These are phyloP conservation scores for Starmerella roubikii DNA, from an alignment of 805 yeast species.

Conservation along the genomic window DNA sequence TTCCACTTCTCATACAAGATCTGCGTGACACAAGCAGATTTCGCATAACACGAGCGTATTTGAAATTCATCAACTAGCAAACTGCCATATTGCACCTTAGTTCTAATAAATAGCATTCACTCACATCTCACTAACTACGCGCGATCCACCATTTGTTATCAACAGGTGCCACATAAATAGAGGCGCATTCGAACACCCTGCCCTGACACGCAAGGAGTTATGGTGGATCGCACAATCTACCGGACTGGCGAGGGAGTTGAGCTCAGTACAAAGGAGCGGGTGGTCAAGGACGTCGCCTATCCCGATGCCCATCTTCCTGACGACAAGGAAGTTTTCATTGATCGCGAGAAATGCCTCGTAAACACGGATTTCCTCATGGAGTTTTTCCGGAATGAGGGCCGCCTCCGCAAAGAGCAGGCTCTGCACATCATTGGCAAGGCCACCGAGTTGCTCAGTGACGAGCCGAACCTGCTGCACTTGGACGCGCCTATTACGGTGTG, in stretches of 20 bases:
- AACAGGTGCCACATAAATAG: no score
- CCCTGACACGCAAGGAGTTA: background rate
- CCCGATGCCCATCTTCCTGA: slow-evolving; percentile 54
- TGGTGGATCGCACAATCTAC: slow-evolving; percentile 11
- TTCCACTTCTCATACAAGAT: no score
- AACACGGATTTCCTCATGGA: slow-evolving; percentile 54
- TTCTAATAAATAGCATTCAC: no score
- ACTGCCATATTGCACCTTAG: no score
- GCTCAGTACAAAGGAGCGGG: slow-evolving; percentile 44
- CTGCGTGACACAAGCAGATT: no score
- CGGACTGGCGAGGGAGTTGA: slow-evolving; percentile 36
- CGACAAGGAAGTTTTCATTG: slow-evolving; percentile 58
- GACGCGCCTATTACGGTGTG: slow-evolving; percentile 93
- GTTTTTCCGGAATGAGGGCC: slow-evolving; percentile 72
- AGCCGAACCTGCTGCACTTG: slow-evolving; percentile 67
- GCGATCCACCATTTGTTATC: no score
- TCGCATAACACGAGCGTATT: no score
- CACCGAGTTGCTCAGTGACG: slow-evolving; percentile 45
- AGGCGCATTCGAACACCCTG: no score
- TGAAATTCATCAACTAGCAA: no score
- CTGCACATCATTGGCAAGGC: slow-evolving; percentile 52
- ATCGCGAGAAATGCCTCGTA: slow-evolving; percentile 37
- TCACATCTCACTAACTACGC: no score
- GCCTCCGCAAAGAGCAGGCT: slow-evolving; percentile 59
- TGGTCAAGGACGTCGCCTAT: slow-evolving; percentile 43